Conservation (phyloP, 768 basidiomycete species). For the Russula earlei region DNA sequence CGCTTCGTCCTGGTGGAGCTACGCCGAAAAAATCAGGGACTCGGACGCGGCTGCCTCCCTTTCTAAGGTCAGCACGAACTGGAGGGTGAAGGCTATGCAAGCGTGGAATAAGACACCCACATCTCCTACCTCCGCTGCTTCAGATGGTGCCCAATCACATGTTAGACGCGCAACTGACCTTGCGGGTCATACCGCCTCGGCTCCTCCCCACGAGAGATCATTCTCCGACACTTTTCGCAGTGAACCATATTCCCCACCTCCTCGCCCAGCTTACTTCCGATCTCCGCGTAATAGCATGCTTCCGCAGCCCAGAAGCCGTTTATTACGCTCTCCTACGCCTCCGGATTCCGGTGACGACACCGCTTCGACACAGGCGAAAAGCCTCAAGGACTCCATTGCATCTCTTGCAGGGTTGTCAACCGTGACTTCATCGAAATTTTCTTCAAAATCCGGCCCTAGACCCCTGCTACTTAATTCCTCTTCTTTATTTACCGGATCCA, state of each 20-base stretch:
- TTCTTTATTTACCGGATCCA: constrained; percentile 20
- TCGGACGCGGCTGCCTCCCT: constrained; percentile 63
- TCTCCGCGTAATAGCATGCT: constrained; percentile 49
- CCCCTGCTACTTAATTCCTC: constrained; percentile 55
- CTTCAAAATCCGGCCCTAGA: constrained; percentile 46
- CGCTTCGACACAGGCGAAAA: constrained; percentile 31
- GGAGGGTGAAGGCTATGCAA: constrained; percentile 54
- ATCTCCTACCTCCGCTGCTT: constrained; percentile 18
- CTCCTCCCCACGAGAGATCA: constrained; percentile 30
- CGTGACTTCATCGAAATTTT: constrained; percentile 25
- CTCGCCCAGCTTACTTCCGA: constrained; percentile 48
- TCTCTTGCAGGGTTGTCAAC: constrained; percentile 30
- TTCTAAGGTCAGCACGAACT: constrained; percentile 68
- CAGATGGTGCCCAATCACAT: constrained; percentile 7
- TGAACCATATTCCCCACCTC: constrained; percentile 42
- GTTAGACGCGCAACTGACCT: not conserved
- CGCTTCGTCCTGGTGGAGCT: constrained; percentile 42
- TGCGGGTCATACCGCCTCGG: not conserved
- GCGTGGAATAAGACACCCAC: constrained; percentile 23
- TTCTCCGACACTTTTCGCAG: constrained; percentile 31
- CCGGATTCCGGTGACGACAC: constrained; percentile 22
- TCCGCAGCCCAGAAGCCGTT: constrained; percentile 25
- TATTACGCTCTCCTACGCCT: constrained; percentile 1
- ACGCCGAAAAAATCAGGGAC: constrained; percentile 65
- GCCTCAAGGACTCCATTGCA: constrained; percentile 36